Conservation (phyloP, 2,329 filamentous ascomycete species). For the Pseudogymnoascus verrucosus region DNA sequence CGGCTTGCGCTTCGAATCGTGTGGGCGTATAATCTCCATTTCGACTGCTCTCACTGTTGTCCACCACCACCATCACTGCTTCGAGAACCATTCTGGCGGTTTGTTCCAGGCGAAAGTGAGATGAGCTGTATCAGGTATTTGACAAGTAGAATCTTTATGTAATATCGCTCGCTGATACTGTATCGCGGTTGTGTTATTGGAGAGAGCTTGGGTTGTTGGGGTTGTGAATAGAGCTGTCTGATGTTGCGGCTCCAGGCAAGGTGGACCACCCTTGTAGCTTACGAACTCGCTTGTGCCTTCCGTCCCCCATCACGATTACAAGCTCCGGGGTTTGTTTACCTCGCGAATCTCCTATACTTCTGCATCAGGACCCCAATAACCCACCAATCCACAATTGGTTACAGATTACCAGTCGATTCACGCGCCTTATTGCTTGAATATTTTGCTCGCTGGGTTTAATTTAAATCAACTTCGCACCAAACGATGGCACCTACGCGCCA, state of each 20-base stretch:
- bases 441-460: background rate
- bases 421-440: background rate
- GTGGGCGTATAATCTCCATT: constrained; percentile 92
- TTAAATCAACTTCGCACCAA: constrained; percentile 12
- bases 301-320: background rate
- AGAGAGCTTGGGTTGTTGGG: constrained; percentile 9
- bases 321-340: constrained; percentile 4
- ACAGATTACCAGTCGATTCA: background rate
- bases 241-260: constrained; percentile 4
- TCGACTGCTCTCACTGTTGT: constrained; percentile 97
- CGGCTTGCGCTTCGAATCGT: constrained; percentile 90
- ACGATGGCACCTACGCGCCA: constrained; percentile 41
- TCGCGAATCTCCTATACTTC: background rate
- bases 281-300: constrained; percentile 9
- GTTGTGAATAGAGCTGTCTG: constrained; percentile 11
- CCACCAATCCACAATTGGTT: background rate
- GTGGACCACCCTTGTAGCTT: constrained; percentile 3
- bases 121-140: background rate
- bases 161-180: background rate
- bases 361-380: background rate
- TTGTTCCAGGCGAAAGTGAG: background rate
- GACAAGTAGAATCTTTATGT: background rate
- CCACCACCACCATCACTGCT: constrained; percentile 98
- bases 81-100: constrained; percentile 84
- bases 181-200: constrained; percentile 1